Base-by-base conservation (phyloP, 352 stramenopile species). In the Phytophthora idaei region DNA sequence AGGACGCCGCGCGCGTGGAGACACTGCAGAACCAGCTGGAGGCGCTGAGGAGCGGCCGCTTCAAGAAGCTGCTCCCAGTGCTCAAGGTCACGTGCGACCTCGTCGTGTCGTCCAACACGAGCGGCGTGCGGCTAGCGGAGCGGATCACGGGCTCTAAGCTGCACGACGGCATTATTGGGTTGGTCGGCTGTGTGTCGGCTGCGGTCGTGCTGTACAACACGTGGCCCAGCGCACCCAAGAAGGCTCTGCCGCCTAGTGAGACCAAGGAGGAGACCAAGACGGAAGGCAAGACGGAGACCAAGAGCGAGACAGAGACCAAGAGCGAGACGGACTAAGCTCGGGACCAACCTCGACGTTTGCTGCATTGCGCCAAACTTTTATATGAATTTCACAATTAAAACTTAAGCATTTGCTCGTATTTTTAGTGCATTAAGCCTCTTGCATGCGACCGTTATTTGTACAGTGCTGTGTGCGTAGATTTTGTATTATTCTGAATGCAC, bases 51-150 rank as follows among this genome's bases (percentile, higher is more conserved):
- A 71, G 71, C 25, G 77, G 67, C 29, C 87, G 89, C 54, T 79
- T 88, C 50, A 94, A 94, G 73, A 95, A 96, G 73, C 78, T 91
- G 27, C 64, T 95, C 27, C 71, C 80, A n/a, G 71, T 95, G 31
- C 71, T 96, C 57, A 96, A 96, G 74, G 84, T 91, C 41, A 74
- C 81, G 53, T 96, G 89, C 72, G 89, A 96, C 68, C 76, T 96
- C 25, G 76, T 96, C 57, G 89, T 96, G 54, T 94, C 89, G 36
- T 89, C 83, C 69, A 96, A 96, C 76, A 95, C 87, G 61, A 78
- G 74, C 56, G 85, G 83, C 60, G 80, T 96, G 57, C 73, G 87
- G 12, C 58, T 96, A 29, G 71, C 84, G 11, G 89, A 96, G 71
- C 83, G 87, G 44, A 84, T 96, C 60, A 83, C 82, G 27, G 89